These are phyloP conservation scores for Adansonia gregorii DNA, from an alignment of 441 rosid species.

Conservation along the genomic window DNA sequence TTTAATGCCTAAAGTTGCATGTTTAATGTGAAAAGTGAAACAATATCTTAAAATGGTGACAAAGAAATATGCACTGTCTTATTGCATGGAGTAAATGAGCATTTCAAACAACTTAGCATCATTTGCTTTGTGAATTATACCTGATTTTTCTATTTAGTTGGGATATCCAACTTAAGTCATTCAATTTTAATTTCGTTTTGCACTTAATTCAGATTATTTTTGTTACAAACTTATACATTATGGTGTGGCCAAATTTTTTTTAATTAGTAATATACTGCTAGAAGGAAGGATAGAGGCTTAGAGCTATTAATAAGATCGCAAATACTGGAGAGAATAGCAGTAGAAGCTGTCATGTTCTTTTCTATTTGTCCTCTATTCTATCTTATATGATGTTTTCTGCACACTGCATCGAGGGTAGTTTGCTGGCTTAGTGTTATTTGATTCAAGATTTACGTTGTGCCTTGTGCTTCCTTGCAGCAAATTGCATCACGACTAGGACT, in stretches of 20 bases:
- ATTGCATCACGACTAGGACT: constrained; percentile 81
- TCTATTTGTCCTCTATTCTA: constrained; percentile 9
- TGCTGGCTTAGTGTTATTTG: not conserved
- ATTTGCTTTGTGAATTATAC: constrained; percentile 8
- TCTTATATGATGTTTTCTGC: constrained; percentile 5
- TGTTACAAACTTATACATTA: not conserved
- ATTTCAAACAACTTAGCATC: not conserved
- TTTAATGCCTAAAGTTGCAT: not conserved
- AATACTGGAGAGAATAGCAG: not conserved
- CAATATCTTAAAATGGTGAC: not conserved
- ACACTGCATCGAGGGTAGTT: constrained; percentile 10
- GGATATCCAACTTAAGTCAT: constrained; percentile 25
- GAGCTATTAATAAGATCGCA: not conserved
- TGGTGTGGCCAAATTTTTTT: not conserved
- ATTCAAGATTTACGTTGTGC: constrained; percentile 20
- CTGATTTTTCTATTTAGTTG: constrained; percentile 17
- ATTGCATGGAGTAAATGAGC: constrained; percentile 9
- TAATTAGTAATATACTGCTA: not conserved
- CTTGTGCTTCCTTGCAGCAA: constrained; percentile 51
- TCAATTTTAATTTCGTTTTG: not conserved
- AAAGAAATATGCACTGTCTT: not conserved
- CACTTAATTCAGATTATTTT: constrained; percentile 29
- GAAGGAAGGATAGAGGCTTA: not conserved
- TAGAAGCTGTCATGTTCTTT: constrained; percentile 3
- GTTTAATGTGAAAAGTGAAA: not conserved